These are phyloP conservation scores for Themeda triandra DNA, from an alignment of 176 grass and related monocot species.

Conservation along the genomic window DNA sequence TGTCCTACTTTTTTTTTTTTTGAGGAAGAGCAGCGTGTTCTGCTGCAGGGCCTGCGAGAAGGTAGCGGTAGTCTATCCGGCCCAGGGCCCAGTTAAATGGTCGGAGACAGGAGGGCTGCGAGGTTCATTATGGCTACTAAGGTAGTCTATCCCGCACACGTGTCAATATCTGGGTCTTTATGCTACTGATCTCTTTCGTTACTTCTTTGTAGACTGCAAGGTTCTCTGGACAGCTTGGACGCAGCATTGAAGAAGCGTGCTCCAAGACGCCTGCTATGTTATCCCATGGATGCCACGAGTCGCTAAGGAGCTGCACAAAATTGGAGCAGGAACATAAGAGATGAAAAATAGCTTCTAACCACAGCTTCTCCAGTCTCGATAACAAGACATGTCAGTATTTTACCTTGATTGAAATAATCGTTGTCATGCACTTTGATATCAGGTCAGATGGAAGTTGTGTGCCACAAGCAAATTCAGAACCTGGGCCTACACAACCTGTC, in stretches of 20 bases:
- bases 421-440: conserved; percentile 49
- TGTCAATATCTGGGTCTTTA: conserved; percentile 70
- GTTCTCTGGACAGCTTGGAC: conserved; percentile 49
- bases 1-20: too few relatives aligned
- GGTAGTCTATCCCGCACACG: too few relatives aligned
- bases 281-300: conserved; percentile 28
- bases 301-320: conserved; percentile 40
- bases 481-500: neutral
- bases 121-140: too few relatives aligned
- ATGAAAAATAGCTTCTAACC: neutral
- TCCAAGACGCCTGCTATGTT: conserved; percentile 54
- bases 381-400: neutral
- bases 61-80: neutral
- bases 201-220: conserved; percentile 51
- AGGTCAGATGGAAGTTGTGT: conserved; percentile 25
- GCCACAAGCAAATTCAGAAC: neutral
- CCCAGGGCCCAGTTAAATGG: conserved; percentile 16
- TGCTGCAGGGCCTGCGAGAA: too few relatives aligned
- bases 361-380: neutral
- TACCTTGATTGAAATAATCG: conserved; percentile 56
- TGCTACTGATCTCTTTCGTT: conserved; percentile 37
- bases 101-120: neutral
- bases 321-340: neutral
- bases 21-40: too few relatives aligned
- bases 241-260: conserved; percentile 35